Conservation (phyloP, 2,329 filamentous ascomycete genomes). For the Blastomyces emzantsi region DNA sequence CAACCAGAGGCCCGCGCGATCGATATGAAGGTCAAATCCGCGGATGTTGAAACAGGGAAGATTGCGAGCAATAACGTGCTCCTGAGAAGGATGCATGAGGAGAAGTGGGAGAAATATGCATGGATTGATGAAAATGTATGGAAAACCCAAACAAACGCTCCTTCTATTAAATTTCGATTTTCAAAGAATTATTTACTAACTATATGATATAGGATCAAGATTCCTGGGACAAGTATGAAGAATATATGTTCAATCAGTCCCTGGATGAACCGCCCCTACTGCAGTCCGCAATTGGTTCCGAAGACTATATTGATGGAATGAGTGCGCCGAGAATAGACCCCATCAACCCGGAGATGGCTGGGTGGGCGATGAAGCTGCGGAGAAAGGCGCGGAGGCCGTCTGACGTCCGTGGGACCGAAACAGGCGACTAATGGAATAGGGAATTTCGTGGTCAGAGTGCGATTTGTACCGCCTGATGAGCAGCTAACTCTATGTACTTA, state of each 20-base stretch:
- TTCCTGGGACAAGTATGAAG: conserved; percentile 67
- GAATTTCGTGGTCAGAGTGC: not conserved
- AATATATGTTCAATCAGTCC: conserved; percentile 55
- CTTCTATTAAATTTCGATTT: not conserved
- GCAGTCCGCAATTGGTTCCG: conserved; percentile 47
- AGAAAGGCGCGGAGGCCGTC: conserved; percentile 27
- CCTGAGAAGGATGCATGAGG: conserved; percentile 67
- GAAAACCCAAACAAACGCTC: not conserved
- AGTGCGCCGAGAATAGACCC: conserved; percentile 46
- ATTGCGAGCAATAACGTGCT: conserved; percentile 66
- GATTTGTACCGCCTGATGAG: not conserved
- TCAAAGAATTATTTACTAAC: not conserved
- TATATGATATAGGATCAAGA: conserved; percentile 43
- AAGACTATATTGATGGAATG: conserved; percentile 55
- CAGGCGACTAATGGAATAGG: conserved; percentile 14
- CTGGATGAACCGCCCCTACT: conserved; percentile 40
- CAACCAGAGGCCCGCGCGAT: conserved; percentile 60
- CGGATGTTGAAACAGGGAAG: conserved; percentile 54
- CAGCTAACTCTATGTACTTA: not conserved
- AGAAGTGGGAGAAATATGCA: conserved; percentile 68
- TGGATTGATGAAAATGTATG: conserved; percentile 58
- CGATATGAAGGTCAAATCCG: conserved; percentile 77
- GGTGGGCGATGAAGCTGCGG: conserved; percentile 39
- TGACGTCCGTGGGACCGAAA: conserved; percentile 17
- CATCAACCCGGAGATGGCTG: conserved; percentile 35